Base-by-base conservation (phyloP, 208 protist genomes). In the Trypanosomatidae sp. region DNA sequence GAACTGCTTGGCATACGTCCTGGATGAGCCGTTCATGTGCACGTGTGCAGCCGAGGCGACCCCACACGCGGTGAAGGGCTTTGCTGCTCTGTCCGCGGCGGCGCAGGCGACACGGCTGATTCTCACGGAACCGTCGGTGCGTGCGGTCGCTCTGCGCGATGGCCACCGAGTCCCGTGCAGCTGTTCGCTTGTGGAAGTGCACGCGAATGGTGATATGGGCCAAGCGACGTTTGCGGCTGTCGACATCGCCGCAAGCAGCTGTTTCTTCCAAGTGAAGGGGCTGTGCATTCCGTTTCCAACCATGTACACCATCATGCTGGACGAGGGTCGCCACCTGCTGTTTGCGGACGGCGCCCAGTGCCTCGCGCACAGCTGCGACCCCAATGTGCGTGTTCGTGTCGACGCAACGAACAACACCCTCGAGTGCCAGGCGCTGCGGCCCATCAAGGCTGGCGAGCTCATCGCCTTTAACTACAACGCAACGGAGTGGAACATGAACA, bases 391-490 rank as follows among this genome's bases (percentile, higher is more conserved):
- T 6, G 84, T 96, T 55, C 77, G 75, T 66, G 77, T 95, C 22
- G 88, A 95, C 60, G 62, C 79, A 13, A 72, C 85, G 41, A 91
- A 88, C 77, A 85, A 82, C 77, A 80, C 69, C n/a, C 74, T 96
- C 17, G 88, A 94, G 75, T 91, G 80, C 76, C 85, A 89, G 62
- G 88, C 92, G 43, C 71, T 96, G 69, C 86, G 83, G 28, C 82
- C 91, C 74, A 95, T 96, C 69, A 60, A 33, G 28, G 62, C 28
- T 8, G 88, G 74, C 17, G 92, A 95, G 74, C 69, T 91, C 46
- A 82, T 96, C 67, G 72, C 86, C 19, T 91, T 90, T 64, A 92
- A 96, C 82, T 96, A 95, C 74, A 87, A 88, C 75, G 82, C 92
- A 8, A 92, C 89, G 30, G 92, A 96, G 80, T 96, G 90, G 90